Evolutionary conservation across 1,284 basidiomycete genomes (phyloP).

Genomic region (Pseudozyma thailandica): DNA sequence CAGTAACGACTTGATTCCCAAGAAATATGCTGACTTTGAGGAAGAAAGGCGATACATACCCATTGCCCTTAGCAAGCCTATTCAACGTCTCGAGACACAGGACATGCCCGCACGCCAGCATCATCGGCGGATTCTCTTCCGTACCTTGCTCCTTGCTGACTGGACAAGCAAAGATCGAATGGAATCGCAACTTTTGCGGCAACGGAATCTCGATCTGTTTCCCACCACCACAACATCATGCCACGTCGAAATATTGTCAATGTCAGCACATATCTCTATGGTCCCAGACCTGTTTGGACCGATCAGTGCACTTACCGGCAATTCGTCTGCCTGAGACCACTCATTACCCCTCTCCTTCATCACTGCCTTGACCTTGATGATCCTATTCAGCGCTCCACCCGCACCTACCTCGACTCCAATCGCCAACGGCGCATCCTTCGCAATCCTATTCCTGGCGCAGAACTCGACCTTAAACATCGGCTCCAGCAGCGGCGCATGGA

Average conservation of each 20-base stretch:
- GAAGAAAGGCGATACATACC: slow-evolving; percentile 71
- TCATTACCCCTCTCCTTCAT: slow-evolving; percentile 91
- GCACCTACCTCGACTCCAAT: slow-evolving; percentile 91
- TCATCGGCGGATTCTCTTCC: slow-evolving; percentile 93
- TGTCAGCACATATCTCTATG: slow-evolving; percentile 1
- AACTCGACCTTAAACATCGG: slow-evolving; percentile 87
- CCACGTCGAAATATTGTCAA: no score
- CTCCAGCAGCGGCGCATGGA: slow-evolving; percentile 77
- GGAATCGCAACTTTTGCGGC: slow-evolving; percentile 80
- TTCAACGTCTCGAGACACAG: slow-evolving; percentile 58
- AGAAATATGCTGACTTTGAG: neutral
- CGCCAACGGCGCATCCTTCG: slow-evolving; percentile 83
- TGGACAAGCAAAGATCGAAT: slow-evolving; percentile 96
- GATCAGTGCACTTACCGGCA: slow-evolving; percentile 76
- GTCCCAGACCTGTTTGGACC: neutral
- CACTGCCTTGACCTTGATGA: slow-evolving; percentile 90
- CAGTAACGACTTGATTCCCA: neutral
- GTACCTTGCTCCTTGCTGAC: slow-evolving; percentile 97
- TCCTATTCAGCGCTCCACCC: slow-evolving; percentile 84
- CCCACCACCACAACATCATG: neutral
- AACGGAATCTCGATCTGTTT: slow-evolving; percentile 90
- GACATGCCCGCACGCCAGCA: slow-evolving; percentile 89
- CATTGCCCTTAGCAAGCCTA: slow-evolving; percentile 75
- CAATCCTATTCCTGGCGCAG: slow-evolving; percentile 85
- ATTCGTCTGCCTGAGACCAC: slow-evolving; percentile 87